Base-by-base conservation (phyloP, 2,329 filamentous ascomycete species). In the Chaetomiaceae sp. region DNA sequence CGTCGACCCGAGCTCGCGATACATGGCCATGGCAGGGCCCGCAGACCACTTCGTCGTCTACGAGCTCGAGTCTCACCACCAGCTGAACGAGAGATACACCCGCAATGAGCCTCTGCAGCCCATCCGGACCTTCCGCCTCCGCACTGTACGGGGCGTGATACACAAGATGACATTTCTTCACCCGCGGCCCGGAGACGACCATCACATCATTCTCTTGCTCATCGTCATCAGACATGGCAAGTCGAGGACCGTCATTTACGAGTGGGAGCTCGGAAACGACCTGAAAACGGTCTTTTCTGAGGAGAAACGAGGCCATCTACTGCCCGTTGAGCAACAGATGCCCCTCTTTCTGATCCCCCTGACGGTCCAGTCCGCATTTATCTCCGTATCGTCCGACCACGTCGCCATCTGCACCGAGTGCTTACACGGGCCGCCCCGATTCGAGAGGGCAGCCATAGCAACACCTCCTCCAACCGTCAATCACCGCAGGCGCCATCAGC, bases 81-180 rank as follows among this genome's bases (percentile, higher is more conserved):
- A 61, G 60, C 80, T 81, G 65, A 78, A 69, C 61, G 67, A 62
- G 62, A 83, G 72, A 65, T 86, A 77, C 64, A 65, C 63, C 15
- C 59, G 64, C 34, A 64, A 66, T 29, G 68, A 72, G n/a, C 64
- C 71, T 58, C 68, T 88, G 54, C 68, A 75, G 9, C 87, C 87
- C 1, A 78, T 95, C 53, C 76, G 76, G 55, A 69, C 67, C 0
- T 67, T 62, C 36, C 65, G 70, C 17, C 64, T 74, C 17, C 74
- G 77, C 9, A 59, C 68, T 9, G 74, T 90, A 7, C 79, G 84
- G 7, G 91, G 89, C 1, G 76, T 85, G n/a, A 89, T 97, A 51
- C 77, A 92, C 62, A 88, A 89, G 61, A 85, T 96, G 76, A 87
- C 91, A 20, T 99, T 97, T 59, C 76, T 99, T 3, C 83, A 87